A percentile compares a stretch with the other conserved stretches of the same genome.
These are phyloP conservation scores for Diaporthe batatas DNA, from an alignment of 2,329 filamentous ascomycete genomes.

Conservation along the genomic window DNA sequence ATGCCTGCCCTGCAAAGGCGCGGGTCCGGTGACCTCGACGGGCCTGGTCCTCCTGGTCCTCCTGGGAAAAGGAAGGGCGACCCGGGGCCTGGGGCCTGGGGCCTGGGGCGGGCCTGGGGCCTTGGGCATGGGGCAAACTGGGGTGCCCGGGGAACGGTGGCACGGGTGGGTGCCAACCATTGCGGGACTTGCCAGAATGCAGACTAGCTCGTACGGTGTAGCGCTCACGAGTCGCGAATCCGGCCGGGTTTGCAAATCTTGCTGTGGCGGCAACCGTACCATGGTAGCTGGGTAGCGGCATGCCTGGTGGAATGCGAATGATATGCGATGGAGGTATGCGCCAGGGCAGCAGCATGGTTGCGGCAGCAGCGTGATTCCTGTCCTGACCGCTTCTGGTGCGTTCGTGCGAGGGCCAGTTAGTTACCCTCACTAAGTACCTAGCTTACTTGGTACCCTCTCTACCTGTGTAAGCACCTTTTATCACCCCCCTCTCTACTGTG, in stretches of 20 bases:
- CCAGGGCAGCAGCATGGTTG: background rate
- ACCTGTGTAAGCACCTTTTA: no score
- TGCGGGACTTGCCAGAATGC: slow-evolving; percentile 19
- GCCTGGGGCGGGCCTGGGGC: background rate
- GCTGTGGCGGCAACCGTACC: slow-evolving; percentile 10
- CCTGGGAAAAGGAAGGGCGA: background rate
- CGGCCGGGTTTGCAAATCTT: slow-evolving; percentile 14
- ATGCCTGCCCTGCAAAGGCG: slow-evolving; percentile 31
- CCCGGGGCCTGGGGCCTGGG: slow-evolving; percentile 9
- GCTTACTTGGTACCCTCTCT: no score
- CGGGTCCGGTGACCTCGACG: slow-evolving; percentile 29
- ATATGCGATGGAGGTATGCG: background rate
- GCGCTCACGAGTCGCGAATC: slow-evolving; percentile 17
- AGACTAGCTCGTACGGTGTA: background rate
- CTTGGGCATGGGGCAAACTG: background rate
- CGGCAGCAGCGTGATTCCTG: background rate
- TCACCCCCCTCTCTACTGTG: background rate
- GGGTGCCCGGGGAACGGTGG: background rate
- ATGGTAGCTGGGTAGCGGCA: background rate
- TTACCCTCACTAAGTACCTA: no score
- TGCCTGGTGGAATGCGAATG: slow-evolving; percentile 15
- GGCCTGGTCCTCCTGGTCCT: background rate
- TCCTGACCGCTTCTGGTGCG: slow-evolving; percentile 32
- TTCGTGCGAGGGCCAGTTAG: background rate
- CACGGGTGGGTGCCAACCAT: background rate